A percentile compares a stretch with the other conserved stretches of the same genome.
These are phyloP conservation scores for Candida berthetii DNA, from an alignment of 805 yeast species.

Conservation along the genomic window DNA sequence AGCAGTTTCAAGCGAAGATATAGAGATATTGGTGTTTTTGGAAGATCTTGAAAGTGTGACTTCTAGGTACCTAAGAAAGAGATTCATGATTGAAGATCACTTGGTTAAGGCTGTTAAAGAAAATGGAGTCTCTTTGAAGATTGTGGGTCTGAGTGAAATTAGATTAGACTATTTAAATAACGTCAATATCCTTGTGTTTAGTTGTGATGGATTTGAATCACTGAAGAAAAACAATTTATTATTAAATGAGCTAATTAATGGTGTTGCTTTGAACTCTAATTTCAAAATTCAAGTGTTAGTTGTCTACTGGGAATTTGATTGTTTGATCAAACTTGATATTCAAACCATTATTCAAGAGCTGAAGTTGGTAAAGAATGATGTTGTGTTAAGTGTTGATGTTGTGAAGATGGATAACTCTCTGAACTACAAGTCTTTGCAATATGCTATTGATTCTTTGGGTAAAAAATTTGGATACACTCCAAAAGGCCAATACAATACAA, in stretches of 20 bases:
- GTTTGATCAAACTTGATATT: conserved; percentile 14
- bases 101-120: conserved; percentile 1
- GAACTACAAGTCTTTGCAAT: conserved; percentile 11
- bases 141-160: conserved; percentile 19
- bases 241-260: conserved; percentile 27
- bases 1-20: conserved; percentile 13
- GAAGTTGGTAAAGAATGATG: conserved; percentile 18
- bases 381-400: conserved; percentile 22
- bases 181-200: conserved; percentile 28
- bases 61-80: conserved; percentile 24
- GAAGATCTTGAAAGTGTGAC: conserved; percentile 22
- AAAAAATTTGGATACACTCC: conserved; percentile 22
- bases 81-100: conserved; percentile 20
- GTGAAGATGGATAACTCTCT: conserved; percentile 23
- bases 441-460: conserved; percentile 17
- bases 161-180: conserved; percentile 19
- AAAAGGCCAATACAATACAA: conserved; percentile 23
- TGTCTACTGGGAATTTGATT: conserved; percentile 33
- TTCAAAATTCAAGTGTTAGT: conserved; percentile 26
- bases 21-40: conserved; percentile 16
- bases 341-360: conserved; percentile 25
- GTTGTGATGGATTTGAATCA: conserved; percentile 28
- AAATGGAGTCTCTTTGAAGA: conserved; percentile 7
- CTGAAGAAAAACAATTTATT: conserved; percentile 21
- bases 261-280: conserved; percentile 26